Evolutionary conservation across 768 basidiomycete species (phyloP).

Genomic region (Lentinula lateritia): DNA sequence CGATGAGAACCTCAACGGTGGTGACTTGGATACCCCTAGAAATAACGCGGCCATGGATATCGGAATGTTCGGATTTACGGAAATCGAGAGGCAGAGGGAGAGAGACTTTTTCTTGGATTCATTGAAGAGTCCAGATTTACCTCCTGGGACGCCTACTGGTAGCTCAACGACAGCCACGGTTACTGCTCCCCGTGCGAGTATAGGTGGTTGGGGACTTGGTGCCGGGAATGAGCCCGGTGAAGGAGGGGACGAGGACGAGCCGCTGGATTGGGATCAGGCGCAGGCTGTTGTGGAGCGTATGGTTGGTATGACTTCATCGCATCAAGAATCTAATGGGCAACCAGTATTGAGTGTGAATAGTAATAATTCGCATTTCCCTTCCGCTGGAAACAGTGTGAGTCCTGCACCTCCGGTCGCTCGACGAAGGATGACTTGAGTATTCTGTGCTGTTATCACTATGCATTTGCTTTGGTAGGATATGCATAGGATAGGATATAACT

Average conservation of each 20-base stretch:
- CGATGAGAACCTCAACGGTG: slow-evolving; percentile 30
- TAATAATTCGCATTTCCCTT: neutral
- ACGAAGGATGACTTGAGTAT: neutral
- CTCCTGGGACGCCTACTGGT: slow-evolving; percentile 4
- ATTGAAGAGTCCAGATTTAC: slow-evolving; percentile 49
- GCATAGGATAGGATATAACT: no score
- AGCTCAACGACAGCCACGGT: slow-evolving; percentile 8
- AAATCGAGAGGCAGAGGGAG: slow-evolving; percentile 43
- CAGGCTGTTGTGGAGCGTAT: slow-evolving; percentile 60
- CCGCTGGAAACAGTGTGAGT: neutral
- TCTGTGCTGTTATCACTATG: no score
- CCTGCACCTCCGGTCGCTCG: neutral
- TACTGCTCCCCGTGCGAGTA: slow-evolving; percentile 37
- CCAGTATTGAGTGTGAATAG: neutral
- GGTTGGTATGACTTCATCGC: slow-evolving; percentile 43
- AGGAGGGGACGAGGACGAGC: slow-evolving; percentile 59
- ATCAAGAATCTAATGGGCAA: slow-evolving; percentile 15
- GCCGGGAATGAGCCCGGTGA: slow-evolving; percentile 33
- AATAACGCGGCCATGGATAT: slow-evolving; percentile 9
- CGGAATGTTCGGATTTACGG: slow-evolving; percentile 19
- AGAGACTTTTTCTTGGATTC: slow-evolving; percentile 50
- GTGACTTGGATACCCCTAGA: slow-evolving; percentile 48
- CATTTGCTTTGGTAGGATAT: no score
- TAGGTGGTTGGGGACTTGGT: slow-evolving; percentile 76
- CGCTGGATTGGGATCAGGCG: slow-evolving; percentile 66